phyloP scores from a whole-genome alignment of 306 rosid species.

The Malus domestica region ASM211411v1 NC_041797.1:7639501-7640000 shows the following conservation, averaged over 20 bases:
- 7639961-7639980: neutral
- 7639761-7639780: neutral
- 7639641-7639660: slow-evolving; percentile 40
- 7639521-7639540: slow-evolving; percentile 69
- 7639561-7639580: slow-evolving; percentile 74
- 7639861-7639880: neutral
- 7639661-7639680: slow-evolving; percentile 27
- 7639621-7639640: slow-evolving; percentile 48
- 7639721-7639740: slow-evolving; percentile 15
- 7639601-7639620: slow-evolving; percentile 61
- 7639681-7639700: slow-evolving; percentile 17
- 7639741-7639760: slow-evolving; percentile 7
- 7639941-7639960: neutral
- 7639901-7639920: neutral
- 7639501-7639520: slow-evolving; percentile 66
- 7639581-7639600: slow-evolving; percentile 60
- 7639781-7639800: neutral
- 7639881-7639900: neutral
- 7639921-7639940: too few species aligned
- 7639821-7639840: neutral
- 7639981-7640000: neutral
- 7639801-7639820: neutral
- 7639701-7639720: slow-evolving; percentile 22
- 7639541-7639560: slow-evolving; percentile 67
- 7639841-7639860: neutral